These are phyloP conservation scores for Galerina sulciceps DNA, from an alignment of 768 basidiomycete species.

Conservation along the genomic window DNA sequence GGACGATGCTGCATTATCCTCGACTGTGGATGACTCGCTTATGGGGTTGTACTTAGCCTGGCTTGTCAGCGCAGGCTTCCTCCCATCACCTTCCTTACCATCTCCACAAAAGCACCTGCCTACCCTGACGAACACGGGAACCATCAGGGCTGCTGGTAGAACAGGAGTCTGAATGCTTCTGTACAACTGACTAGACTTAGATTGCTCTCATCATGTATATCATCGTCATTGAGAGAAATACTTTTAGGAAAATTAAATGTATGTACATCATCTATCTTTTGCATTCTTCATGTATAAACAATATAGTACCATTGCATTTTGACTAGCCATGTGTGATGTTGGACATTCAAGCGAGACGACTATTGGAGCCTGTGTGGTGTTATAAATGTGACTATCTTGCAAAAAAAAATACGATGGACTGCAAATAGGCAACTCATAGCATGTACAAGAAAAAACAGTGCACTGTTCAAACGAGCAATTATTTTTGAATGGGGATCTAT, in stretches of 20 bases:
- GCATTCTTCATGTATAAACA: background rate
- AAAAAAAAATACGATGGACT: background rate
- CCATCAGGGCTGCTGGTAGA: slow-evolving; percentile 69
- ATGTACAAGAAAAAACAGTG: background rate
- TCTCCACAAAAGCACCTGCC: slow-evolving; percentile 53
- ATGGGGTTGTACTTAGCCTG: slow-evolving; percentile 92
- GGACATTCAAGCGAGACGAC: background rate
- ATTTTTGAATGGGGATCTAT: background rate
- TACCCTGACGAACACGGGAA: slow-evolving; percentile 38
- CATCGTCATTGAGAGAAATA: background rate
- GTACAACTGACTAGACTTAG: too few relatives aligned
- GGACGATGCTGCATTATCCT: slow-evolving; percentile 38
- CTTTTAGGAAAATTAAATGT: background rate
- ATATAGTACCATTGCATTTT: too few relatives aligned
- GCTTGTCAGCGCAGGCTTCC: slow-evolving; percentile 85
- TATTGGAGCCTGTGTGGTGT: background rate
- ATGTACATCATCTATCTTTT: background rate
- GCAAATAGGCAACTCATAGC: background rate
- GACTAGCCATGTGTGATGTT: too few relatives aligned
- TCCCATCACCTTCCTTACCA: slow-evolving; percentile 55
- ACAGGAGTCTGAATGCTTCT: slow-evolving; percentile 50
- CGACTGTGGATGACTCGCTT: slow-evolving; percentile 74
- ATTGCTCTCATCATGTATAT: background rate
- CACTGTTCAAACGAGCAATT: background rate
- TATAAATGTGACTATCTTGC: background rate